Base-by-base conservation (phyloP, 306 rosid genomes). In the Rosa chinensis region DNA sequence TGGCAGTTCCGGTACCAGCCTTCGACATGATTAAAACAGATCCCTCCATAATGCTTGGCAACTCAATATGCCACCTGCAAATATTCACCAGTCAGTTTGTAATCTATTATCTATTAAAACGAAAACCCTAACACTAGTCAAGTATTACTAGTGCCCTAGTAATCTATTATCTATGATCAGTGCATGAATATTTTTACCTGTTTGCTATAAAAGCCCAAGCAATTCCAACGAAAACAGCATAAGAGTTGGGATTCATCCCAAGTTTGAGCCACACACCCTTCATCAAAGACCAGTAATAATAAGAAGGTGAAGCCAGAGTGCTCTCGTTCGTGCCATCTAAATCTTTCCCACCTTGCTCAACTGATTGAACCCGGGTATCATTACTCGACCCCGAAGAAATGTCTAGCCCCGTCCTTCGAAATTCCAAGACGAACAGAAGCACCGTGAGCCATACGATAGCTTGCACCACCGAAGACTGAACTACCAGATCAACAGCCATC, bases 1-100 rank as follows among this genome's bases (percentile, higher is more conserved):
- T 95, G 85, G 98, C 97, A 56, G 99, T 91, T 64, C 99, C 99
- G 0, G 73, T 89, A 32, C 97, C 99, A 17, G 99, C 92, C 82
- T 42, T 92, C 13, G 99, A 93, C 97, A 95, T 91, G 82, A 95
- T 95, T 55, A 77, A 53, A 73, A 95, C 81, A 21, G 94, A 95
- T 3, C 92, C 98, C 32, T 93, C 97, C 43, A 95, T 59, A 69
- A 95, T 88, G 87, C 86, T 82, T 16, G 98, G 99, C 87, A 93
- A 81, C 81, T 88, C 77, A 80, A 95, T 70, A 77, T 93, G 85
- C 92, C 95, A 94, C 93, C 99, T 93, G 68, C 25, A 73, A 12
- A 4, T 4, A 8, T 17, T 3, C 13, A 37, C 14, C 6, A 17
- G 44, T 63, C 43, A 63, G 68, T 63, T 63, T 28, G 28, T n/a